Conservation (phyloP, 176 grass and related monocot species). For the Aegilops umbellulata region DNA sequence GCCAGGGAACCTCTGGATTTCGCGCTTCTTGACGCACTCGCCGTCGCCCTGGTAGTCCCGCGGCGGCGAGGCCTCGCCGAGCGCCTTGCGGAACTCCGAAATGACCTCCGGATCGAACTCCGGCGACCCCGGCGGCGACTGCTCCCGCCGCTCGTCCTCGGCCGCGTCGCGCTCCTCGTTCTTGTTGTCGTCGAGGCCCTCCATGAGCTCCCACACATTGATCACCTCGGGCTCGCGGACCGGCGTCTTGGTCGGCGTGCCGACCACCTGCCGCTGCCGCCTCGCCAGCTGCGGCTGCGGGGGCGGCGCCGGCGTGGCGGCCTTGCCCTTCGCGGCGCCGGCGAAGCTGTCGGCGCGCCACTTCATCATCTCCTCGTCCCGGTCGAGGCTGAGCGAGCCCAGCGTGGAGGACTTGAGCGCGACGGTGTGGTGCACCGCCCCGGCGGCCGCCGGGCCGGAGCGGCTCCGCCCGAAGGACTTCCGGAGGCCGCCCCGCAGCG, state of each 20-base stretch:
- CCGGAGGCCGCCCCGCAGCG: constrained; percentile 36
- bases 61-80: constrained; percentile 22
- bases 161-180: constrained; percentile 23
- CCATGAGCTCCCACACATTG: constrained; percentile 99
- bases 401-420: constrained; percentile 80
- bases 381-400: constrained; percentile 71
- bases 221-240: constrained; percentile 73
- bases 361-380: constrained; percentile 66
- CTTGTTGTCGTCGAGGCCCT: constrained; percentile 72
- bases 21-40: constrained; percentile 31
- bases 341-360: constrained; percentile 26
- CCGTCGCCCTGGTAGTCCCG: not conserved
- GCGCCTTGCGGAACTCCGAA: constrained; percentile 49
- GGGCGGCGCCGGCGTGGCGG: not conserved
- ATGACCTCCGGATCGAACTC: constrained; percentile 66
- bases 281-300: constrained; percentile 27
- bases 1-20: constrained; percentile 62
- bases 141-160: not conserved
- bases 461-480: constrained; percentile 46
- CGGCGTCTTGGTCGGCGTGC: constrained; percentile 60
- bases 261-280: constrained; percentile 42
- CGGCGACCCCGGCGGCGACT: constrained; percentile 22
- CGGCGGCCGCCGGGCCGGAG: constrained; percentile 29
- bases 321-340: not conserved
- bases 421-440: constrained; percentile 48